Conservation (phyloP, 2,329 filamentous ascomycete species). For the Monilinia vaccinii-corymbosi region DNA sequence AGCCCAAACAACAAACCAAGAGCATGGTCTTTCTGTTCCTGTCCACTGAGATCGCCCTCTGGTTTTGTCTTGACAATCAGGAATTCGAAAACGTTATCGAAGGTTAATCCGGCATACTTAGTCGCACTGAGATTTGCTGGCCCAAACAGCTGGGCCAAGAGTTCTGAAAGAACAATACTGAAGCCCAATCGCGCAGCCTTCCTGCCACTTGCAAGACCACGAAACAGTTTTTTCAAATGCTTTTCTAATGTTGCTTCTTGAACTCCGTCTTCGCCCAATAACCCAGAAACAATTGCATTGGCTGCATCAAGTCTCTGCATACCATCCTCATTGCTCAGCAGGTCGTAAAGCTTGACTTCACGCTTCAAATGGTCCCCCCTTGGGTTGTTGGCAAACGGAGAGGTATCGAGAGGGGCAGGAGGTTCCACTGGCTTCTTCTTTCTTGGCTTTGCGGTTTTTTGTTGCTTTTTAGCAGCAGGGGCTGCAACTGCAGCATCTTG, state of each 20-base stretch:
- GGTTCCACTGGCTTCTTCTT: slow-evolving; percentile 12
- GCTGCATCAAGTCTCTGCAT: slow-evolving; percentile 49
- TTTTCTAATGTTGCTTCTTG: slow-evolving; percentile 45
- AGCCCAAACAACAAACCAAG: slow-evolving; percentile 83
- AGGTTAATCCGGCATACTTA: slow-evolving; percentile 47
- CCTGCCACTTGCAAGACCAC: slow-evolving; percentile 79
- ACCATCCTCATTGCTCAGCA: slow-evolving; percentile 50
- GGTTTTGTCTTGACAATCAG: slow-evolving; percentile 47
- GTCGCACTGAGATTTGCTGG: slow-evolving; percentile 33
- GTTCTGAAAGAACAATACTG: slow-evolving; percentile 77
- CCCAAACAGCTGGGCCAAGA: slow-evolving; percentile 63
- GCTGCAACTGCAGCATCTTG: slow-evolving; percentile 18
- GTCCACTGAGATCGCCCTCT: slow-evolving; percentile 44
- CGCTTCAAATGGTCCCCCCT: slow-evolving; percentile 45
- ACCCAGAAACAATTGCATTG: slow-evolving; percentile 46
- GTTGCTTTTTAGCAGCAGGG: slow-evolving; percentile 23
- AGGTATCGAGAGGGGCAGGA: slow-evolving; percentile 18
- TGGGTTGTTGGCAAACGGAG: slow-evolving; percentile 43
- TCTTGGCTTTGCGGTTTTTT: slow-evolving; percentile 13
- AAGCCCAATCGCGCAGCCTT: slow-evolving; percentile 86
- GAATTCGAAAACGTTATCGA: slow-evolving; percentile 45
- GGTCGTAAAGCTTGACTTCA: slow-evolving; percentile 51
- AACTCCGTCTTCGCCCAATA: slow-evolving; percentile 42
- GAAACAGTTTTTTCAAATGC: slow-evolving; percentile 63
- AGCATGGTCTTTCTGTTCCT: slow-evolving; percentile 79